Evolutionary conservation across 1,139 yeast species (phyloP), one percentile per base, ranked within the genome.

Genomic region (Yamadazyma dendronema): DNA sequence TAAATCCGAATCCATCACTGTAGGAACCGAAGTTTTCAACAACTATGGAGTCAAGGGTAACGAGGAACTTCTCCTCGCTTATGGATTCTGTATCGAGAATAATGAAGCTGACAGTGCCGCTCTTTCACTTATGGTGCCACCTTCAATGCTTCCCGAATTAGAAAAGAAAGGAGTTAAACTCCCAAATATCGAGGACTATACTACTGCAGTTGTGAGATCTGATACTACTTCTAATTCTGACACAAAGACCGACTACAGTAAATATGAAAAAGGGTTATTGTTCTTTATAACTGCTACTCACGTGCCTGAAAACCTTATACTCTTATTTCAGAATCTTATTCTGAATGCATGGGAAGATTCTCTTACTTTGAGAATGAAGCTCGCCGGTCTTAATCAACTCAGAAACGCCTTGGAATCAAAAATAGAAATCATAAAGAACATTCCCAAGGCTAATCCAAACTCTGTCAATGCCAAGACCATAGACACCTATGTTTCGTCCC

Each of bases 11-110:
- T 44, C 54, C 2, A 36, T 41, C 3, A 17, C 29, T 3, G 37
- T 37, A 0, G 81, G 78, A 0, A 52, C 54, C 4, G 84, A 87
- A 52, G 49, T 88, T 2, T 82, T 59, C 56, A 88, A 89, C 56
- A 88, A 86, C 57, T 89, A 90, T 57, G 97, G 97, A 1, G 77
- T 81, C 41, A 89, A 88, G 54, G 83, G 94, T 0, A 89, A 89
- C 53, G 88, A 84, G 51, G 96, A 87, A 48, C 65, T 83, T 22
- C 57, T 79, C 5, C 53, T 78, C 28, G 81, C 77, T 0, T 77
- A 78, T 47, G 97, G 96, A 0, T 88, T 88, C 59, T 78, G 81
- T 17, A 38, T 84, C 3, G 74, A 75, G 16, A 61, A 74, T 29
- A 88, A 87, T 52, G 56, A 63, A 1, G 75, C 77, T 32, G 96